Evolutionary conservation across 306 rosid genomes (phyloP), one percentile per base, ranked within the genome.

Genomic region (Ziziphus jujuba): DNA sequence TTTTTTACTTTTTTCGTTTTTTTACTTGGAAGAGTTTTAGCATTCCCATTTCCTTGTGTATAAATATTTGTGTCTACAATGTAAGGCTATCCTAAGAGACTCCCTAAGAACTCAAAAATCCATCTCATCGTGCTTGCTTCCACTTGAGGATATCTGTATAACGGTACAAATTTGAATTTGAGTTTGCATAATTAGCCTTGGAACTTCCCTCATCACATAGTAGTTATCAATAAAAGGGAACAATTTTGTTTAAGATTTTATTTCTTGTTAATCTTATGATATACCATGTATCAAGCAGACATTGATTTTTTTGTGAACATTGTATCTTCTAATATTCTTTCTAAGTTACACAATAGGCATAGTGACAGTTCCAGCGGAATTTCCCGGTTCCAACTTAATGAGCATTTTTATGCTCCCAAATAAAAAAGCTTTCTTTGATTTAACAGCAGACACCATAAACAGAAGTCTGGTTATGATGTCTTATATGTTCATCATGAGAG

Each of bases 341-440:
- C 28, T 35, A 78, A 77, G 92, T 75, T 84, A 88, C 97, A 56
- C 88, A 87, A 24, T 84, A 86, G 23, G 98, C 98, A n/a, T n/a
- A 49, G 93, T 84, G 28, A 93, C 97, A 5, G 77, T 74, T 77
- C 98, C 98, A 0, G 98, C 97, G 3, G 97, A 93, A 62, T 88
- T 80, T 9, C 79, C 80, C 7, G 96, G 86, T 16, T 88, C 82
- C 25, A 93, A 60, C 81, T 90, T 90, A 71, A 93, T 88, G 50
- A 69, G 73, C 56, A 82, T 80, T 81, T 90, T 91, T 54, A 83
- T 66, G 71, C 81, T 84, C 72, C 98, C 97, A 59, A 83, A 93
- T 61, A 93, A 75, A 83, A 82, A 89, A 16, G 72, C 43, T 71
- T n/a, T 78, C 81, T 85, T 92, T 73, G 98, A 79, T 75, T 79